A percentile compares a stretch with the other conserved stretches of the same genome.
These are phyloP conservation scores for Scheffersomyces parashehatae DNA, from an alignment of 1,139 yeast genomes.

Conservation along the genomic window DNA sequence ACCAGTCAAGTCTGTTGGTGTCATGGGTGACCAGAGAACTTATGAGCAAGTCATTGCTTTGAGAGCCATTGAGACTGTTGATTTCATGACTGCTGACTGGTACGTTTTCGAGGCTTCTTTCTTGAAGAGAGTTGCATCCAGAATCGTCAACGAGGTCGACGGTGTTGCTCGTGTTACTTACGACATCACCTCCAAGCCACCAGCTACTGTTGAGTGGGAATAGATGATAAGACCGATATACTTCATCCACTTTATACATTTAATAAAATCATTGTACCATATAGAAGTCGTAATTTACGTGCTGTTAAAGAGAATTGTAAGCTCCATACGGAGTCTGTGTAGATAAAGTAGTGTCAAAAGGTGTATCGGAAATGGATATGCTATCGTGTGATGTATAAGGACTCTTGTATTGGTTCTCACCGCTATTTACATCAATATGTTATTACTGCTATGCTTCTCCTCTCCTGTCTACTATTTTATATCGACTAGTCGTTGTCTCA, in stretches of 20 bases:
- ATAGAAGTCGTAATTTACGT: too few relatives aligned
- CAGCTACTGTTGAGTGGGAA: constrained; percentile 99
- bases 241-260: too few relatives aligned
- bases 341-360: too few relatives aligned
- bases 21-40: constrained; percentile 99
- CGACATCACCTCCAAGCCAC: constrained; percentile 98
- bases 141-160: constrained; percentile 97
- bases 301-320: too few relatives aligned
- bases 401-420: too few relatives aligned
- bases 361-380: too few relatives aligned
- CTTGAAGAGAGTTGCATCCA: constrained; percentile 88
- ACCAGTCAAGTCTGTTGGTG: constrained; percentile 99
- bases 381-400: too few relatives aligned
- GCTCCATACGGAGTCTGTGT: too few relatives aligned
- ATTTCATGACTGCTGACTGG: constrained; percentile 99
- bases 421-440: too few relatives aligned
- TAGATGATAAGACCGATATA: constrained; percentile 29
- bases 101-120: constrained; percentile 88
- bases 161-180: constrained; percentile 99
- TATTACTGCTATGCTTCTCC: not conserved
- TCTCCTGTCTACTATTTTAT: not conserved
- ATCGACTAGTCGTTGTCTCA: constrained; percentile 34
- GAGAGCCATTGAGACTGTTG: constrained; percentile 96
- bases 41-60: constrained; percentile 98
- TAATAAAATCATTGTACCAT: too few relatives aligned